Evolutionary conservation across 2,329 filamentous ascomycete species (phyloP).

Genomic region (Clarireedia sp.): DNA sequence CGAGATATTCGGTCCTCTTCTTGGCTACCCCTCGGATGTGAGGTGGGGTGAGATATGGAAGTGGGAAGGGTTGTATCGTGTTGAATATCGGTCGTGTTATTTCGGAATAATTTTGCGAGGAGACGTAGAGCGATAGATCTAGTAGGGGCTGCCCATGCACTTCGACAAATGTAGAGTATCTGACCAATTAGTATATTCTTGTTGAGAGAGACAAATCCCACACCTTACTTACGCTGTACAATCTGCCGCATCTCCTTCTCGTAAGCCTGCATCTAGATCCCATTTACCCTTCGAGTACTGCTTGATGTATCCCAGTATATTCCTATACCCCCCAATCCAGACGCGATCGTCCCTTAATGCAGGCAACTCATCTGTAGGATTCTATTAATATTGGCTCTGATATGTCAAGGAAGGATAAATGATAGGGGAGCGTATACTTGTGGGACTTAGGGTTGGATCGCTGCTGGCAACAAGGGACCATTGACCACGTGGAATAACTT

Average conservation of each 20-base stretch:
- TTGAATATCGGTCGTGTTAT: conserved; percentile 76
- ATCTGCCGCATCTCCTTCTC: conserved; percentile 37
- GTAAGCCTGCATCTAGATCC: conserved; percentile 39
- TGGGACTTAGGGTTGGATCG: conserved; percentile 63
- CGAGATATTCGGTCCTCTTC: conserved; percentile 59
- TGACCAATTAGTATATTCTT: conserved; percentile 4
- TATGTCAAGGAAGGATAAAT: neutral
- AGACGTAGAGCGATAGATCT: conserved; percentile 83
- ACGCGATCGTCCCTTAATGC: conserved; percentile 44
- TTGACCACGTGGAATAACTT: conserved; percentile 47
- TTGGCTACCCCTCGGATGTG: conserved; percentile 63
- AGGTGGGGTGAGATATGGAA: conserved; percentile 79
- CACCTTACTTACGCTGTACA: conserved; percentile 37
- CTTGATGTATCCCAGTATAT: conserved; percentile 43
- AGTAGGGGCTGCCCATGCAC: conserved; percentile 69
- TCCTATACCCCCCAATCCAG: conserved; percentile 45
- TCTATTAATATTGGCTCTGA: neutral
- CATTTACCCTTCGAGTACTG: conserved; percentile 37
- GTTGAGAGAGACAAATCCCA: neutral
- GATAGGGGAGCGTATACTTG: conserved; percentile 46
- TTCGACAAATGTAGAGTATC: conserved; percentile 61
- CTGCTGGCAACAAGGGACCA: conserved; percentile 70
- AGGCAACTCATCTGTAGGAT: conserved; percentile 44
- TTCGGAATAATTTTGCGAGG: conserved; percentile 75
- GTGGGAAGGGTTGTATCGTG: conserved; percentile 71